Evolutionary conservation across 202 grass and related monocot species (phyloP).

Genomic region (Digitaria exilis): DNA sequence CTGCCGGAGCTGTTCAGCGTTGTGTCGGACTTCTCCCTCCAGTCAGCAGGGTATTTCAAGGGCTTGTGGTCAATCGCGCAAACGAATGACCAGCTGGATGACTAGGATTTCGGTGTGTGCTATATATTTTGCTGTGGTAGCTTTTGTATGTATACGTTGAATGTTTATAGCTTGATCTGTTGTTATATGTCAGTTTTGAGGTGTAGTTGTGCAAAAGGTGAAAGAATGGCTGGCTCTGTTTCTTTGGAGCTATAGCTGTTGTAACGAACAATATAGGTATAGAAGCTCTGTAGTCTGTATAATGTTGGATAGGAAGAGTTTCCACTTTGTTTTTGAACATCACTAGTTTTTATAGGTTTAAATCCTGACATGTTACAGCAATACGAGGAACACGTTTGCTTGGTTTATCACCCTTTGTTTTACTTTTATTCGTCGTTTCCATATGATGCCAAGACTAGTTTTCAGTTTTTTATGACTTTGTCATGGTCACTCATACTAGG

Average conservation of each 20-base stretch:
- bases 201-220: neutral
- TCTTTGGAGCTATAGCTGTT: constrained; percentile 19
- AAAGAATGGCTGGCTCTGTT: neutral
- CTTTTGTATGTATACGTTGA: constrained; percentile 2
- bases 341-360: neutral
- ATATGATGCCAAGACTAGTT: neutral
- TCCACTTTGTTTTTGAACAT: constrained; percentile 7
- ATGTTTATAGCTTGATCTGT: constrained; percentile 32
- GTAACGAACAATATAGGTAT: constrained; percentile 5
- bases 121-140: neutral
- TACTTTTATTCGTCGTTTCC: neutral
- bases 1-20: constrained; percentile 65
- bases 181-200: constrained; percentile 34
- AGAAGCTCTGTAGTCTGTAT: neutral
- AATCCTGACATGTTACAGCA: neutral
- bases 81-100: constrained; percentile 45
- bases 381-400: neutral
- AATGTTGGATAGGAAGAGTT: constrained; percentile 3
- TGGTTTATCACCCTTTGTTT: neutral
- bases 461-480: neutral
- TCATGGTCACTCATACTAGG: neutral
- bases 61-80: constrained; percentile 40
- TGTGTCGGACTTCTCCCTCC: constrained; percentile 55
- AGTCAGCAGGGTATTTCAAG: constrained; percentile 65
- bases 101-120: neutral